phyloP scores from a whole-genome alignment of 768 basidiomycete genomes.

The Lactarius pseudohatsudake region DNA sequence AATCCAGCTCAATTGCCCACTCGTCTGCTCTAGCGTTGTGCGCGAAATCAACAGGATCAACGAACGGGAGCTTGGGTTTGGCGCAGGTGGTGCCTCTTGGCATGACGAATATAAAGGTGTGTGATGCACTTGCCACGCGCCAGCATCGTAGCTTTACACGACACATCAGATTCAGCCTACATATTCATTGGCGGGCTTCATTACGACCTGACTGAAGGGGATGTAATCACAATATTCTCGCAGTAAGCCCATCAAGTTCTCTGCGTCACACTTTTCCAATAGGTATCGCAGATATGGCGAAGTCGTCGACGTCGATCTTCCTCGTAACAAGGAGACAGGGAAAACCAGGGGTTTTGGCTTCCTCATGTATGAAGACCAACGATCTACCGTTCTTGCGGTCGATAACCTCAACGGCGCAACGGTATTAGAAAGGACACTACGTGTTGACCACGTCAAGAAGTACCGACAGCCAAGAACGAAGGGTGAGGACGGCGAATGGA shows the following conservation, averaged over 20 bases:
- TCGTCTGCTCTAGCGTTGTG: slow-evolving; percentile 61
- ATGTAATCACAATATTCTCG: slow-evolving; percentile 95
- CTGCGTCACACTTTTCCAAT: slow-evolving; percentile 7
- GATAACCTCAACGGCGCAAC: slow-evolving; percentile 97
- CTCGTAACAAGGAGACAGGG: slow-evolving; percentile 90
- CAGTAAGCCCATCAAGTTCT: slow-evolving; percentile 60
- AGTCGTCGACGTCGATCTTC: slow-evolving; percentile 91
- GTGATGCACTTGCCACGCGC: slow-evolving; percentile 18
- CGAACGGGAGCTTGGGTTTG: slow-evolving; percentile 81
- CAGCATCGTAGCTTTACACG: slow-evolving; percentile 23
- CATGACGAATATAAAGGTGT: slow-evolving; percentile 92
- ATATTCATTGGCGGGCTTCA: slow-evolving; percentile 89
- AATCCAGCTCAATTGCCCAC: slow-evolving; percentile 18
- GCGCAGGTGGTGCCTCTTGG: slow-evolving; percentile 74
- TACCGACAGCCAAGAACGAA: slow-evolving; percentile 86
- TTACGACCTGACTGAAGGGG: slow-evolving; percentile 91
- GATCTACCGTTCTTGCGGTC: slow-evolving; percentile 92
- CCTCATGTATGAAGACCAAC: slow-evolving; percentile 98
- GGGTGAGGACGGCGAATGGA: slow-evolving; percentile 81
- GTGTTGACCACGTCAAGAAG: slow-evolving; percentile 90
- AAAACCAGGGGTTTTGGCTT: slow-evolving; percentile 92
- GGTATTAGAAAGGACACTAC: slow-evolving; percentile 80
- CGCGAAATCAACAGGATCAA: slow-evolving; percentile 95
- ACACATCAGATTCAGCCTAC: slow-evolving; percentile 83
- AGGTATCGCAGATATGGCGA: slow-evolving; percentile 79